phyloP scores from a whole-genome alignment of 768 basidiomycete genomes.

The Agrocybe praecox region DNA sequence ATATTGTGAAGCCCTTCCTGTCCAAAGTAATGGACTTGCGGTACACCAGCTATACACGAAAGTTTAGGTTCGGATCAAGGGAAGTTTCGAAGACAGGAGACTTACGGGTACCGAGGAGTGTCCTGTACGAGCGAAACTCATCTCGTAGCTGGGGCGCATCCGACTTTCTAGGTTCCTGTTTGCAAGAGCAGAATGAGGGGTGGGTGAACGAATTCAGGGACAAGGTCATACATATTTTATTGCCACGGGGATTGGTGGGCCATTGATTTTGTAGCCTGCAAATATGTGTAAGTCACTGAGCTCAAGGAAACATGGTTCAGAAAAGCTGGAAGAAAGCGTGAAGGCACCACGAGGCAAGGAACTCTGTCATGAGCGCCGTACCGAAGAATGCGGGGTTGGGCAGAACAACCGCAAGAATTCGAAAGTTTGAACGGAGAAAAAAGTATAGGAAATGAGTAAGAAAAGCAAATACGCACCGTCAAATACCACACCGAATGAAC shows the following conservation, averaged over 20 bases:
- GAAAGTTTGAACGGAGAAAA: background rate
- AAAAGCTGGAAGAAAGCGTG: background rate
- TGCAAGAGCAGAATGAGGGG: slow-evolving; percentile 2
- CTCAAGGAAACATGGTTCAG: slow-evolving; percentile 3
- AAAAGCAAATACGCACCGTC: slow-evolving; percentile 61
- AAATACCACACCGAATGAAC: slow-evolving; percentile 98
- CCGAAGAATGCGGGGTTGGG: slow-evolving; percentile 8
- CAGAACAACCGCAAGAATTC: background rate
- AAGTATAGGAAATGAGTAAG: background rate
- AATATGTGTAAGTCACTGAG: slow-evolving; percentile 50
- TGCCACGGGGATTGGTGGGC: slow-evolving; percentile 86
- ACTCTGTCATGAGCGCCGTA: background rate
- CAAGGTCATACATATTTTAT: slow-evolving; percentile 87
- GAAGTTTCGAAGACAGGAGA: slow-evolving; percentile 18
- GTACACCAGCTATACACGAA: slow-evolving; percentile 76
- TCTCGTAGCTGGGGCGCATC: slow-evolving; percentile 98
- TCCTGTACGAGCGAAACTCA: slow-evolving; percentile 97
- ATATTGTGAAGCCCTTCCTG: slow-evolving; percentile 99
- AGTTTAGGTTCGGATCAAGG: slow-evolving; percentile 12
- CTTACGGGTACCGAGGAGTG: slow-evolving; percentile 86
- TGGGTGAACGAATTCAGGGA: background rate
- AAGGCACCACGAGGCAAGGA: background rate
- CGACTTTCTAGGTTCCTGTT: slow-evolving; percentile 92
- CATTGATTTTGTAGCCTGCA: background rate
- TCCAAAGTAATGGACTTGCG: slow-evolving; percentile 98